Conservation (phyloP, 2,329 filamentous ascomycete genomes). For the Lecanicillium sp. region DNA sequence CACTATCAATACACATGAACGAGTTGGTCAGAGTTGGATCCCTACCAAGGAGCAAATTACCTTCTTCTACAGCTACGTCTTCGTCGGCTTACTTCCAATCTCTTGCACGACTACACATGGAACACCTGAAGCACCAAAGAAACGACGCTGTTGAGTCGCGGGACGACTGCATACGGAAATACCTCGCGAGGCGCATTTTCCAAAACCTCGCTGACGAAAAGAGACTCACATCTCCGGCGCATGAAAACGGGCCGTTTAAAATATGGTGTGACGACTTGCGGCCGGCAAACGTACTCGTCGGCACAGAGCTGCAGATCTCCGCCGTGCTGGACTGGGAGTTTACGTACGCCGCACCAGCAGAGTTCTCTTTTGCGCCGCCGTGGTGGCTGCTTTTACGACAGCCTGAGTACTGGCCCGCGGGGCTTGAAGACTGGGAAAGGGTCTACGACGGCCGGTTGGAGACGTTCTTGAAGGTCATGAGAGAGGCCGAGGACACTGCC, state of each 20-base stretch:
- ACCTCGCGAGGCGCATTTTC: background rate
- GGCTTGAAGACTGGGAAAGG: background rate
- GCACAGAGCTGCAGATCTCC: background rate
- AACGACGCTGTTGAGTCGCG: background rate
- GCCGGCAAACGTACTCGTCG: background rate
- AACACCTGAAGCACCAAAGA: background rate
- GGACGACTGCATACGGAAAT: constrained; percentile 1
- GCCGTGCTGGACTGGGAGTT: constrained; percentile 1
- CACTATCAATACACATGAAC: background rate
- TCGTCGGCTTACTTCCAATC: background rate
- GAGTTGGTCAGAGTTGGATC: background rate
- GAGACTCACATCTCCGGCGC: background rate
- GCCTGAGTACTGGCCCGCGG: background rate
- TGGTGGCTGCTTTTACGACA: constrained; percentile 4
- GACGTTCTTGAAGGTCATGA: background rate
- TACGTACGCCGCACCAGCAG: background rate
- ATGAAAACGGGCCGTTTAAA: background rate
- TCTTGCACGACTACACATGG: background rate
- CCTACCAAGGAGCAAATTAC: background rate
- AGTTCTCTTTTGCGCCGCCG: background rate
- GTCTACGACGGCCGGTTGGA: background rate
- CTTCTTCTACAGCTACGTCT: background rate
- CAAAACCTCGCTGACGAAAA: background rate
- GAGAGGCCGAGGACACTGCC: background rate
- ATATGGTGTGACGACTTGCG: constrained; percentile 3